phyloP scores from a whole-genome alignment of 352 stramenopile genomes.

The Globisporangium paddicum region DNA sequence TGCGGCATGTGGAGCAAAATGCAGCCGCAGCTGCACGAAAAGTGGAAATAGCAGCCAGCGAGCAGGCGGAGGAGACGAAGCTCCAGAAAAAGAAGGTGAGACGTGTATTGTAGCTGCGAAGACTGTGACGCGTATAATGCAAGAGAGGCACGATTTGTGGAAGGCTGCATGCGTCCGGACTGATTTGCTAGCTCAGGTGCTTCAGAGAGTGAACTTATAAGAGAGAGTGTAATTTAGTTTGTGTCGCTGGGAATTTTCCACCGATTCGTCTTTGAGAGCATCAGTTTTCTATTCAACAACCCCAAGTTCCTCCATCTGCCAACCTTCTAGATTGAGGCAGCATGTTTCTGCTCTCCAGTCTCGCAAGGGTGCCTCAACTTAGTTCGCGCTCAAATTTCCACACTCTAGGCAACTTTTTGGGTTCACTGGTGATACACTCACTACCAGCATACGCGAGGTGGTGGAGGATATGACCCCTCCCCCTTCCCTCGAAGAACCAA shows the following conservation, averaged over 20 bases:
- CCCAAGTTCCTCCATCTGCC: too few relatives aligned
- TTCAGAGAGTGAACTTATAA: slow-evolving; percentile 8
- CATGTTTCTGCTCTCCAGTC: too few relatives aligned
- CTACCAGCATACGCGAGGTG: too few relatives aligned
- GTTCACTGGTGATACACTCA: too few relatives aligned
- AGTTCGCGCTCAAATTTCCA: too few relatives aligned
- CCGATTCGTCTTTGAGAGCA: neutral
- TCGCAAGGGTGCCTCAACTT: too few relatives aligned
- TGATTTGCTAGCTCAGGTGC: neutral
- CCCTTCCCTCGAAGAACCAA: neutral
- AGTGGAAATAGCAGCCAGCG: slow-evolving; percentile 7
- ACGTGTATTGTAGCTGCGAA: neutral
- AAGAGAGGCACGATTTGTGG: neutral
- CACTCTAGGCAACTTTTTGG: too few relatives aligned
- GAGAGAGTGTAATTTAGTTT: slow-evolving; percentile 11
- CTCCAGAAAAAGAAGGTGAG: slow-evolving; percentile 15
- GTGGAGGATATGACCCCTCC: too few relatives aligned
- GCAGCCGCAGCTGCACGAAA: slow-evolving; percentile 15
- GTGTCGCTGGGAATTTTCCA: neutral
- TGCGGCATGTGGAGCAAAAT: slow-evolving; percentile 31
- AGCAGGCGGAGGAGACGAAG: neutral
- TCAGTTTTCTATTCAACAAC: too few relatives aligned
- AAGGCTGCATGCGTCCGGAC: neutral
- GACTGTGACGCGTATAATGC: neutral
- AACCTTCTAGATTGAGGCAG: too few relatives aligned